These are phyloP conservation scores for Colletotrichum tropicale DNA, from an alignment of 2,329 filamentous ascomycete genomes.

Conservation along the genomic window DNA sequence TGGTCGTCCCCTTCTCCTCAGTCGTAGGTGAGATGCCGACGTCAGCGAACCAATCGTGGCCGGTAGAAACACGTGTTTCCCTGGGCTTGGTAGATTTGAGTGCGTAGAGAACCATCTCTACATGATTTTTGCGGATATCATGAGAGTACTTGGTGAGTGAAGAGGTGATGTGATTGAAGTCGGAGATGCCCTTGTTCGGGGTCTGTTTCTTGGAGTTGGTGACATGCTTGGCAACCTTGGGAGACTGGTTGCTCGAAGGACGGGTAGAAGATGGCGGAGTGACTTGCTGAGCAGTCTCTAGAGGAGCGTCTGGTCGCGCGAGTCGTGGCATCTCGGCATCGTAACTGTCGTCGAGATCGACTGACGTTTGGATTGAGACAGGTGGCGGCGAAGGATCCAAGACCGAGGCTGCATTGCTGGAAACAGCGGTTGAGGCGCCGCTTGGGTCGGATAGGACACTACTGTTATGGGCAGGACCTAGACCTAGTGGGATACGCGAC, in stretches of 20 bases:
- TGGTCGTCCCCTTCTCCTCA: conserved; percentile 40
- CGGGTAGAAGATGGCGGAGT: conserved; percentile 20
- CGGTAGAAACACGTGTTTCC: conserved; percentile 43
- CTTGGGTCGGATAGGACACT: conserved; percentile 9
- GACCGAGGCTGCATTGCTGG: conserved; percentile 18
- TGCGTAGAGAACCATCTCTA: conserved; percentile 47
- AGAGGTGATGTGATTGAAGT: conserved; percentile 34
- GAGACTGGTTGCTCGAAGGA: conserved; percentile 27
- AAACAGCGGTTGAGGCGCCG: conserved; percentile 15
- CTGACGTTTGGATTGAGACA: conserved; percentile 12
- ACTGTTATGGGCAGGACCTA: not conserved
- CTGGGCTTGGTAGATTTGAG: conserved; percentile 48
- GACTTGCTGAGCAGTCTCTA: conserved; percentile 2
- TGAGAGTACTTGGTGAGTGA: conserved; percentile 32
- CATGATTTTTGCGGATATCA: conserved; percentile 51
- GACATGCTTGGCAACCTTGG: conserved; percentile 25
- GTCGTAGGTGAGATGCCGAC: conserved; percentile 38
- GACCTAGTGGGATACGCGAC: not conserved
- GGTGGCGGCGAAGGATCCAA: conserved; percentile 18
- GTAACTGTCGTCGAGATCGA: conserved; percentile 9
- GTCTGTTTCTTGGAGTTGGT: conserved; percentile 27
- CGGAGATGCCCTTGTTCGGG: conserved; percentile 42
- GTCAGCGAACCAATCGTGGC: conserved; percentile 52
- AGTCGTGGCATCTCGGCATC: conserved; percentile 17
- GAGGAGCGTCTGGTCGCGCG: not conserved